Evolutionary conservation across 768 basidiomycete genomes (phyloP), one percentile per base, ranked within the genome.

Genomic region (Clathrus columnatus): DNA sequence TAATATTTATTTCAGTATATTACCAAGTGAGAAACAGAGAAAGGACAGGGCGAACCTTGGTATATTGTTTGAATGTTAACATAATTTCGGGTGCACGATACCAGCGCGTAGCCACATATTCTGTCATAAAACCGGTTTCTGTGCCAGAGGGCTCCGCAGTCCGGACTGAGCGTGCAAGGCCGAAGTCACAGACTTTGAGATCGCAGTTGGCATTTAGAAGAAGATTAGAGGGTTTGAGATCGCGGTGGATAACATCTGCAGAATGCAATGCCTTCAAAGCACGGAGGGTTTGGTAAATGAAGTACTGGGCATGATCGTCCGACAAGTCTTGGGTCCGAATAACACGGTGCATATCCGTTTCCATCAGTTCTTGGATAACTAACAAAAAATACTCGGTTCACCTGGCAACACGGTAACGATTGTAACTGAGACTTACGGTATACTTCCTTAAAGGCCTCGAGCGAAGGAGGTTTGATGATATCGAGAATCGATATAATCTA

Each of bases 51-150:
- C 70, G 53, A 56, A 81, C 87, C 73, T 93, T 93, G 50, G 94
- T 95, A 72, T 99, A 99, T 68, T 96, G 88, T 68, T 96, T 95
- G 78, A 97, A 98, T 8, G 93, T 96, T 50, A 99, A 78, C 96
- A 99, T 99, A 73, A 99, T 94, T 69, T 99, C 96, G 0, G 96
- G 96, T 0, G 96, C 96, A 32, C 96, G 84, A 66, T 98, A 99
- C 96, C 96, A 99, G 62, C 96, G 78, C 23, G 96, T 98, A 1
- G 96, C 95, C 48, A 99, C 96, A 65, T 94, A 95, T 82, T 92
- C 90, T 1, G 91, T 95, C 91, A 94, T 92, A 73, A 92, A 93
- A 3, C 72, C 72, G 5, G 79, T 88, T 62, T 89, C 87, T 6
- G 86, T 89, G 21, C 87, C 88, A 14, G 84, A 85, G 0, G 87